Evolutionary conservation across 2,329 filamentous ascomycete genomes (phyloP).

Genomic region (Aspergillus pseudoviridinutans): DNA sequence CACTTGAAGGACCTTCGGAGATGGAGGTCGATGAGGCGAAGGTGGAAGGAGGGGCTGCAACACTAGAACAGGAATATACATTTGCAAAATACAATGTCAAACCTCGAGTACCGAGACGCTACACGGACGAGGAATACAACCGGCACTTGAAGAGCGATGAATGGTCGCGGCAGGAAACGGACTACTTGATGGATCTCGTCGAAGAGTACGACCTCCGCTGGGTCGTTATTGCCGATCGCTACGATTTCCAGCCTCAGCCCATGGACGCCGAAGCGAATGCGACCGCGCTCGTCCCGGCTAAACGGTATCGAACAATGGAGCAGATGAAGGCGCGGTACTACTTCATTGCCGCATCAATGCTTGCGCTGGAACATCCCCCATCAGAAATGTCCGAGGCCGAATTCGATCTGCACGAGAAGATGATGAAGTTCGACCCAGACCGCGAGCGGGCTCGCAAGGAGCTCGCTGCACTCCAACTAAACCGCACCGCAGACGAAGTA

Average conservation of each 20-base stretch:
- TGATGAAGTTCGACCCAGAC: constrained; percentile 78
- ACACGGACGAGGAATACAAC: constrained; percentile 83
- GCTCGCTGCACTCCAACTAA: constrained; percentile 74
- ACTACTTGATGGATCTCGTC: constrained; percentile 75
- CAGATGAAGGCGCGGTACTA: constrained; percentile 92
- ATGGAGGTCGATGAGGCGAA: constrained; percentile 38
- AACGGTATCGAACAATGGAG: constrained; percentile 68
- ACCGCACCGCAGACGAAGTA: constrained; percentile 79
- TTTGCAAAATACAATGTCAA: constrained; percentile 89
- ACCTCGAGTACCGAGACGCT: constrained; percentile 67
- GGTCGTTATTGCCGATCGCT: constrained; percentile 88
- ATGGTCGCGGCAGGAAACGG: constrained; percentile 91
- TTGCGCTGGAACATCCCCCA: constrained; percentile 73
- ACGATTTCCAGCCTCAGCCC: constrained; percentile 57
- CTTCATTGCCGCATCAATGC: constrained; percentile 74
- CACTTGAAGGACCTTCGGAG: constrained; percentile 31
- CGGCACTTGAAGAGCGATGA: constrained; percentile 67
- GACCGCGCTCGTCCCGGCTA: constrained; percentile 34
- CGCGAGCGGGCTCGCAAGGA: constrained; percentile 79
- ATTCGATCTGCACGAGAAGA: constrained; percentile 75
- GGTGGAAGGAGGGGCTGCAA: constrained; percentile 31
- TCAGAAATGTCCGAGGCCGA: constrained; percentile 85
- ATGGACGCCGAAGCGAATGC: constrained; percentile 25
- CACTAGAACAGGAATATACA: constrained; percentile 46
- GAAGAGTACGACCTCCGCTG: constrained; percentile 82